Percentiles rank a stretch among this genome's conserved stretches.
These are phyloP conservation scores for Trapa bicornis DNA, from an alignment of 345 rosid species.

Conservation along the genomic window DNA sequence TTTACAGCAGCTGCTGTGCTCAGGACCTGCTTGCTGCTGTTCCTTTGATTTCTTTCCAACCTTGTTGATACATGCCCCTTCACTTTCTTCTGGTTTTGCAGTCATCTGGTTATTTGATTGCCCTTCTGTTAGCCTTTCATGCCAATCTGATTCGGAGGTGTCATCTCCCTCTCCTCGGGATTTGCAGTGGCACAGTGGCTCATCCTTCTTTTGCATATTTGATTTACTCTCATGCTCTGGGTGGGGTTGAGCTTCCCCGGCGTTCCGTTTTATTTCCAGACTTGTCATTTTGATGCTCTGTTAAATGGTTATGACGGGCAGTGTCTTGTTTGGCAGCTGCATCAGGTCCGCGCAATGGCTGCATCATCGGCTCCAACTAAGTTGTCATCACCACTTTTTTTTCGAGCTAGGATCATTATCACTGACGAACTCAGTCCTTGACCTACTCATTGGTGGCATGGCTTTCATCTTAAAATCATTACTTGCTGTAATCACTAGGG, in stretches of 20 bases:
- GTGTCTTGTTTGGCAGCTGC: constrained; percentile 14
- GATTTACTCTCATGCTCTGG: neutral
- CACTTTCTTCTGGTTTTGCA: constrained; percentile 18
- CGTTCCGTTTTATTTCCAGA: neutral
- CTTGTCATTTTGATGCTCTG: constrained; percentile 2
- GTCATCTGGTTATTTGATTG: constrained; percentile 10
- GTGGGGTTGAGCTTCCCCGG: neutral
- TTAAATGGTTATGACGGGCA: constrained; percentile 17
- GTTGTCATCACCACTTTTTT: constrained; percentile 29
- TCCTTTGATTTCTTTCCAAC: constrained; percentile 16
- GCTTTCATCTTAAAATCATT: constrained; percentile 29
- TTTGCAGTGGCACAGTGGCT: neutral
- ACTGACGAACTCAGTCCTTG: constrained; percentile 25
- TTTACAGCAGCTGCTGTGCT: constrained; percentile 42
- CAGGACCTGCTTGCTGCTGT: constrained; percentile 18
- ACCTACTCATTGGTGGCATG: constrained; percentile 32
- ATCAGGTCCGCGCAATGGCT: constrained; percentile 16
- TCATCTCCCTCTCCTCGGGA: neutral
- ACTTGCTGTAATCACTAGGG: constrained; percentile 18
- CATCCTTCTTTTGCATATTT: constrained; percentile 14
- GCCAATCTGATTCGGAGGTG: constrained; percentile 6
- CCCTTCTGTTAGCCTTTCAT: neutral
- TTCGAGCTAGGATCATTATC: constrained; percentile 45
- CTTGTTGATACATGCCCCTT: constrained; percentile 4
- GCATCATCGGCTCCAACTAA: constrained; percentile 14